Evolutionary conservation across 257 asterid genomes (phyloP).

Genomic region (Lavandula angustifolia): DNA sequence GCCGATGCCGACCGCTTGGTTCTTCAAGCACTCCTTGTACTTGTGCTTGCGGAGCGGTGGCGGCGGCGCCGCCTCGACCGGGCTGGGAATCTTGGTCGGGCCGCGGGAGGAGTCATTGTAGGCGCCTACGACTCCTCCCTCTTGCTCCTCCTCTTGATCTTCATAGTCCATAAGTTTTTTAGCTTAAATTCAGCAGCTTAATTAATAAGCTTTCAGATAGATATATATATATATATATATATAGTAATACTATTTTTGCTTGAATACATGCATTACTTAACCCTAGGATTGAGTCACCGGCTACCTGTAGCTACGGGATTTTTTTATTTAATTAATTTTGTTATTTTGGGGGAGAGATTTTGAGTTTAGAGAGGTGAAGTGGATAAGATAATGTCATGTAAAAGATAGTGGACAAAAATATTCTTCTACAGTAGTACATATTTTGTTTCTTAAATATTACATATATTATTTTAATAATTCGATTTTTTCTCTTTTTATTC

Average conservation of each 20-base stretch:
- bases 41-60: slow-evolving; percentile 41
- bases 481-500: neutral
- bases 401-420: slow-evolving; percentile 37
- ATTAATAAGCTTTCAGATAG: slow-evolving; percentile 23
- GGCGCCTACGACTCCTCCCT: slow-evolving; percentile 32
- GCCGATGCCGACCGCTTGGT: slow-evolving; percentile 78
- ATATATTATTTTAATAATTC: neutral
- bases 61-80: slow-evolving; percentile 34
- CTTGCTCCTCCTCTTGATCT: slow-evolving; percentile 59
- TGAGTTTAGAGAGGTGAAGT: slow-evolving; percentile 35
- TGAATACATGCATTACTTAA: slow-evolving; percentile 30
- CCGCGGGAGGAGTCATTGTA: slow-evolving; percentile 40
- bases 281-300: slow-evolving; percentile 36
- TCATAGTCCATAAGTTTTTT: slow-evolving; percentile 56
- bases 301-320: slow-evolving; percentile 26
- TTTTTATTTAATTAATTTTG: neutral
- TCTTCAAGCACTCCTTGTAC: slow-evolving; percentile 68
- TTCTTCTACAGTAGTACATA: slow-evolving; percentile 6
- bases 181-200: slow-evolving; percentile 24
- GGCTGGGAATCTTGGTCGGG: slow-evolving; percentile 32
- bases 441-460: neutral
- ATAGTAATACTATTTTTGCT: slow-evolving; percentile 27
- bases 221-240: slow-evolving; percentile 36
- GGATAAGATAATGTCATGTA: slow-evolving; percentile 42
- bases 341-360: neutral